Evolutionary conservation across 164 flowering plant genomes (phyloP), one percentile per base, ranked within the genome.

Genomic region (Chimonanthus praecox): DNA sequence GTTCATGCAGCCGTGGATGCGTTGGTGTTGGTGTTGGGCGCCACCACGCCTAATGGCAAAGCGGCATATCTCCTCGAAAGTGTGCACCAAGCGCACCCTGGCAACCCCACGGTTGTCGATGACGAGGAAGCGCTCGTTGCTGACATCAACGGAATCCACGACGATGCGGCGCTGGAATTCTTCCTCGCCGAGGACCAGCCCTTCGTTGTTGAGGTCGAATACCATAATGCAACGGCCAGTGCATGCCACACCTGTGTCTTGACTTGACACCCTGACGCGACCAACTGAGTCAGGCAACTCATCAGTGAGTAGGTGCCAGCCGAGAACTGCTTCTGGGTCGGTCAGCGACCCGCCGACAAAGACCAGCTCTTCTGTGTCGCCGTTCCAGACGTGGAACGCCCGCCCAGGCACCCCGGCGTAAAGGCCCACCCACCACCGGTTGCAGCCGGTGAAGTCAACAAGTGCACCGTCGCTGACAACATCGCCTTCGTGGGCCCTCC

Each of bases 351-450:
- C 94, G 0, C 97, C 97, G 0, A 87, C 82, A 73, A 83, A 93
- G 0, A 87, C 62, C 0, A 80, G 80, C 73, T 85, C 85, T 58
- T 90, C 99, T 0, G 88, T 80, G 6, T 54, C 73, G 0, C 84
- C 78, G 65, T 92, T 81, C 98, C 99, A 93, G 0, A 93, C 81
- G 71, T 77, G 96, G 71, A 92, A 84, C 0, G 98, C 85, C 7
- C 87, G 88, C 1, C 88, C 93, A 0, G 96, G 94, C 0, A 84
- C 92, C 0, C 96, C 98, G 0, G 97, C 96, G 71, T 77, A 90
- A 0, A 94, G 84, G 3, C 98, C 98, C 11, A 92, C 94, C 98
- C 98, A 94, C 87, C 86, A 88, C 47, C 86, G 81, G 9, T 48
- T 71, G 49, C 84, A 79, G 0, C 98, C 97, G 3, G 89, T 43